Base-by-base conservation (phyloP, 164 flowering plant species). In the Buxus sempervirens region DNA sequence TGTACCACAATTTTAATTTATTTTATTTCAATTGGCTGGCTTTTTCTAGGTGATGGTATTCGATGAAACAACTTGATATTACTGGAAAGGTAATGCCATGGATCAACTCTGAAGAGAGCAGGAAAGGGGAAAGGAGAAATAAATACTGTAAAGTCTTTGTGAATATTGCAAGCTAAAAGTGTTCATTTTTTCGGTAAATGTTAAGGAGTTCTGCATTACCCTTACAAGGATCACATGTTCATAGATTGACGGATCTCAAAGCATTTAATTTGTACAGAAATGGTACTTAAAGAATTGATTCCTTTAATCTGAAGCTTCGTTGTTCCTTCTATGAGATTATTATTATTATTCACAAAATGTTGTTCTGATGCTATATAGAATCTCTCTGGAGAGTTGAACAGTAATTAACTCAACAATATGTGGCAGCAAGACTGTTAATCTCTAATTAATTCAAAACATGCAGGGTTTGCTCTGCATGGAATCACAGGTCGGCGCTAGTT, bases 11-110 rank as follows among this genome's bases (percentile, higher is more conserved):
- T 48, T 51, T 28, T 16, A 15, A 26, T 2, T 21, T 4, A 13
- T 24, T 42, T n/a, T 22, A 22, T 28, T 38, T 72, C 66, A 58
- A 6, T 62, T 63, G 63, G n/a, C 56, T 58, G 48, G 54, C 4
- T 59, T 62, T 67, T n/a, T 78, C 0, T 69, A 87, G 91, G 84
- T 82, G 69, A 85, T 87, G 88, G 78, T 54, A 63, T 85, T 85
- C 66, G 82, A 82, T 78, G 91, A 87, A 77, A 82, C 88, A 64
- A 69, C 82, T 28, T 83, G 81, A 86, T 70, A 63, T 60, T 74
- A 32, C 73, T 22, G 48, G 58, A 49, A 62, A 70, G 65, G 73
- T 48, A 68, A 65, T 10, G 70, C 65, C 73, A 67, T 53, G 67
- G 25, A 28, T 20, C 66, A 42, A 53, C 23, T 58, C 54, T 53